Conservation (phyloP, 1,284 basidiomycete genomes). For the Cryptococcus wingfieldii region DNA sequence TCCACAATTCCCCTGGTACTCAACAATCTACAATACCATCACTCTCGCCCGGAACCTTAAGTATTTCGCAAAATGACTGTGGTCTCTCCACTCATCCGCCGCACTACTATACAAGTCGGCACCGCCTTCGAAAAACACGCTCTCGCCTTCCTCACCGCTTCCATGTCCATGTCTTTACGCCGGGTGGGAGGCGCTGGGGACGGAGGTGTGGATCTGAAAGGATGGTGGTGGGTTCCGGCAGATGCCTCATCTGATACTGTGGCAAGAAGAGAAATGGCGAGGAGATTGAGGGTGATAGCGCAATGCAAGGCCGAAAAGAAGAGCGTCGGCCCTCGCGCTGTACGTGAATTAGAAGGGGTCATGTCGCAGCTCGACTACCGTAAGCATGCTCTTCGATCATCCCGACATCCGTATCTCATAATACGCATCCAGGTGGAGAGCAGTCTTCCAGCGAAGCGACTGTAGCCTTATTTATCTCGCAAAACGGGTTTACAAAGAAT, state of each 20-base stretch:
- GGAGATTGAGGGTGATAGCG: slow-evolving; percentile 67
- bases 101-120: slow-evolving; percentile 58
- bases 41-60: not conserved
- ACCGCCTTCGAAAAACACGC: slow-evolving; percentile 71
- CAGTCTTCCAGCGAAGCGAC: slow-evolving; percentile 20
- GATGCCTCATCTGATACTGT: not conserved
- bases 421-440: slow-evolving; percentile 1
- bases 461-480: slow-evolving; percentile 69
- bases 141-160: slow-evolving; percentile 57
- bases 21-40: not conserved
- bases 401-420: not conserved
- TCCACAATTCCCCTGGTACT: not conserved
- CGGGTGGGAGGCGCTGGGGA: slow-evolving; percentile 73
- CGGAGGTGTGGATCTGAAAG: slow-evolving; percentile 80
- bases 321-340: slow-evolving; percentile 68
- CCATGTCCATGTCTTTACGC: slow-evolving; percentile 71
- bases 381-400: not conserved
- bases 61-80: not conserved
- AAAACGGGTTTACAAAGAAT: slow-evolving; percentile 67
- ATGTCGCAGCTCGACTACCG: slow-evolving; percentile 44
- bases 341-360: slow-evolving; percentile 85
- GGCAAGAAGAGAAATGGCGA: not conserved
- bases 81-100: not conserved
- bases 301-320: slow-evolving; percentile 88
- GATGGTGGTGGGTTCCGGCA: slow-evolving; percentile 82